Conservation (phyloP, 352 stramenopile species). For the Phytophthora cactorum region DNA sequence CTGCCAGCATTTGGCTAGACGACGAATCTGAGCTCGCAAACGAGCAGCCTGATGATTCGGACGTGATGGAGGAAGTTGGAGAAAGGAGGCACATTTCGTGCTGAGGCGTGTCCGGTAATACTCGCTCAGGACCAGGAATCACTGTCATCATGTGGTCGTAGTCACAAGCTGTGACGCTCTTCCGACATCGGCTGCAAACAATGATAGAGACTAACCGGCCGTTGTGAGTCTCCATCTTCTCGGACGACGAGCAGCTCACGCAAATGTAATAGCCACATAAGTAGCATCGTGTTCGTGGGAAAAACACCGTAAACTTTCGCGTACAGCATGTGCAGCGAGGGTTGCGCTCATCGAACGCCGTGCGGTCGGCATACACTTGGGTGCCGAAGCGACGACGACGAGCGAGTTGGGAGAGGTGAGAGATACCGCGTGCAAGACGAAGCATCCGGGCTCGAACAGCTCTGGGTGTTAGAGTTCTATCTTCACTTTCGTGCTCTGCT, state of each 20-base stretch:
- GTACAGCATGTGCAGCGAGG: conserved; percentile 41
- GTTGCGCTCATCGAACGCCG: conserved; percentile 33
- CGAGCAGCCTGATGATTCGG: conserved; percentile 3
- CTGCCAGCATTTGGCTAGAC: conserved; percentile 21
- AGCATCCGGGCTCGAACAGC: conserved; percentile 17
- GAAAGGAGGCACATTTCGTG: neutral
- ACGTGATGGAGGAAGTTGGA: conserved; percentile 1
- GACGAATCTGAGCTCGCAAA: conserved; percentile 6
- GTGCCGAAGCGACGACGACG: conserved; percentile 32
- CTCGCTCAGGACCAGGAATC: conserved; percentile 13
- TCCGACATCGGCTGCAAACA: conserved; percentile 31
- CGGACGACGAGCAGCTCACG: conserved; percentile 19
- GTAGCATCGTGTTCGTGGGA: conserved; percentile 27
- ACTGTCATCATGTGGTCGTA: conserved; percentile 34
- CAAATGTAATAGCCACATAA: conserved; percentile 40
- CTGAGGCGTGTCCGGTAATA: conserved; percentile 1
- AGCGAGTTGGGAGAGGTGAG: conserved; percentile 26
- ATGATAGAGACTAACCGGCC: conserved; percentile 29
- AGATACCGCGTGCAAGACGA: conserved; percentile 22
- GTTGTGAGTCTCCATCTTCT: conserved; percentile 39
- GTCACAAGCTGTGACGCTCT: conserved; percentile 29
- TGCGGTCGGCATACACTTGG: conserved; percentile 34
- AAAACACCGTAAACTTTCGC: conserved; percentile 12
- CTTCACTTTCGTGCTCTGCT: neutral
- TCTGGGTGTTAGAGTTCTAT: conserved; percentile 5